Evolutionary conservation across 176 grass and related monocot species (phyloP), one percentile per base, ranked within the genome.

Genomic region (Dactylis glomerata): DNA sequence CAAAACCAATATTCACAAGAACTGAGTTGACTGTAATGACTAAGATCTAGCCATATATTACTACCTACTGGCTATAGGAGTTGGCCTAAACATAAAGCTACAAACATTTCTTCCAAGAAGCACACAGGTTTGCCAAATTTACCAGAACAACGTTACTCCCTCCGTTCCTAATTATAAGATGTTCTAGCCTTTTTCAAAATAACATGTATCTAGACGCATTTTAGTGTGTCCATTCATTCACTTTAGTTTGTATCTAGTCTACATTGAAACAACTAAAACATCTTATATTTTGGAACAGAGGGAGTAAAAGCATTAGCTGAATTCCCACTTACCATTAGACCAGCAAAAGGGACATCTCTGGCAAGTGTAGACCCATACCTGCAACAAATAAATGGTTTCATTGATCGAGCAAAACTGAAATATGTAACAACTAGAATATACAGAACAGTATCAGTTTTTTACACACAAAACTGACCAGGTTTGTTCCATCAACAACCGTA

Each of bases 311-410:
- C 54, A 52, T 50, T 77, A 66, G 76, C 56, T 77, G 11, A 58
- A 69, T 76, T 45, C 47, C 45, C 74, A 87, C 66, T 41, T 93
- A 95, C 96, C 96, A 98, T 93, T 51, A 98, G 86, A 33, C 96
- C 93, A 89, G 93, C 93, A 95, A 98, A 98, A 76, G 93, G 96
- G 27, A 98, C 96, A 79, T 98, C 96, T 84, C 96, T 98, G 55
- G 93, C 96, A 87, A 98, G 90, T 2, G 93, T 98, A 90, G 96
- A 98, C 89, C 96, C 93, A 70, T 94, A 98, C 57, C 96, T 98
- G 87, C 33, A 59, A 28, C 74, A 80, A 71, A 84, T 51, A 84
- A 52, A 75, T 79, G 82, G 33, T n/a, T 44, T 8, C 15, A 6
- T 78, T 5, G 26, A 47, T 85, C 50, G 23, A 91, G 82, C 23